Evolutionary conservation across 257 asterid genomes (phyloP).

Genomic region (Nicotiana noctiflora): DNA sequence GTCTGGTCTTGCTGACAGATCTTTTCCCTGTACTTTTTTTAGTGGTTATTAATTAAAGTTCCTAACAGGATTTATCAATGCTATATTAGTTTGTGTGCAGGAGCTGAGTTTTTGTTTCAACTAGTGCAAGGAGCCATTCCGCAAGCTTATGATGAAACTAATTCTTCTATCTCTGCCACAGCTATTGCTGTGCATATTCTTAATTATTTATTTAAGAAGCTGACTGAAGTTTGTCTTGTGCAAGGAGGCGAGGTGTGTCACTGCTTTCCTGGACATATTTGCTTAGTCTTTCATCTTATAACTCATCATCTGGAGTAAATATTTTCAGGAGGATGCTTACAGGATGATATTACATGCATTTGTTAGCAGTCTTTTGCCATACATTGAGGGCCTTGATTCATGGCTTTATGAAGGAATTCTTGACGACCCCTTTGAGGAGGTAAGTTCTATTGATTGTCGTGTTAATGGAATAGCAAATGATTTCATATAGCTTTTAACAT

Average conservation of each 20-base stretch:
- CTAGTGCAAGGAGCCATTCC: constrained; percentile 76
- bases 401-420: constrained; percentile 96
- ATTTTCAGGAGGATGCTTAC: constrained; percentile 81
- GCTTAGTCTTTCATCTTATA: constrained; percentile 3
- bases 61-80: constrained; percentile 25
- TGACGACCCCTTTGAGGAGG: constrained; percentile 97
- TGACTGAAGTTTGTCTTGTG: constrained; percentile 83
- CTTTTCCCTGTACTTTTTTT: constrained; percentile 14
- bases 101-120: constrained; percentile 82
- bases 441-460: constrained; percentile 20
- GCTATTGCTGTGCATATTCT: constrained; percentile 63
- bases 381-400: constrained; percentile 84
- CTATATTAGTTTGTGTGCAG: constrained; percentile 70
- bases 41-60: not conserved
- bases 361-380: constrained; percentile 72
- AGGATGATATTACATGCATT: constrained; percentile 71
- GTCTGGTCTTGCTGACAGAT: not conserved
- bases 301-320: constrained; percentile 12
- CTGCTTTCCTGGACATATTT: constrained; percentile 8
- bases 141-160: constrained; percentile 39
- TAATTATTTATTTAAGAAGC: constrained; percentile 71
- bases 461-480: not conserved
- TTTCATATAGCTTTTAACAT: not conserved
- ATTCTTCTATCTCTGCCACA: constrained; percentile 46
- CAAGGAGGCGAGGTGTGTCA: constrained; percentile 87